Conservation (phyloP, 257 asterid genomes). For the Coffea canephora region DNA sequence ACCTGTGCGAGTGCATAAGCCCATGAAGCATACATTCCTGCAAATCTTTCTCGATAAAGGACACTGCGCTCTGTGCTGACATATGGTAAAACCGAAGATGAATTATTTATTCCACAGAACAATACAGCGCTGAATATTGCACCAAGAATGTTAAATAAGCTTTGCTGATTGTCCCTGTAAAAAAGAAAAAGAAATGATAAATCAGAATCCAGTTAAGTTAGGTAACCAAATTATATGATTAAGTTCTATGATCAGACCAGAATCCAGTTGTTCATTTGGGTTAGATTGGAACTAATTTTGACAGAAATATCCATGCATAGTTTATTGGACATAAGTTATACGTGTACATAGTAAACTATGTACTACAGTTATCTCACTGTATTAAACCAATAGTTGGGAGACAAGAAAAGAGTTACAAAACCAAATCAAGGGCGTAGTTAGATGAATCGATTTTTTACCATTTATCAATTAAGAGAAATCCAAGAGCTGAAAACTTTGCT, state of each 20-base stretch:
- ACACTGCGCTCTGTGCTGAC: constrained; percentile 4
- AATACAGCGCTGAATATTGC: background rate
- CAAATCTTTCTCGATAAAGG: constrained; percentile 12
- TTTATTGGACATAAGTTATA: too few relatives aligned
- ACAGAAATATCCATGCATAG: too few relatives aligned
- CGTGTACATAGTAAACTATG: too few relatives aligned
- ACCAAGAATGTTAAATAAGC: background rate
- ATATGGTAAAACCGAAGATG: background rate
- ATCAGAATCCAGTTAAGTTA: background rate
- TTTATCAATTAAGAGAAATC: background rate
- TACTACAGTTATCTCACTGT: too few relatives aligned
- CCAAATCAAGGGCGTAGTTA: background rate
- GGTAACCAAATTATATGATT: background rate
- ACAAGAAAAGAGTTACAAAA: too few relatives aligned
- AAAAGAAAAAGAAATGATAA: background rate
- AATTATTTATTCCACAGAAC: constrained; percentile 2
- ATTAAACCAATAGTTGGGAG: too few relatives aligned
- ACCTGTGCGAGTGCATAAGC: constrained; percentile 20
- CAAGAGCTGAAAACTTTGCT: background rate
- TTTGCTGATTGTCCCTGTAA: constrained; percentile 4
- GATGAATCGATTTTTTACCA: background rate
- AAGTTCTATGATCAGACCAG: too few relatives aligned
- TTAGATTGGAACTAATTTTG: too few relatives aligned
- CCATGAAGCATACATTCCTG: constrained; percentile 21
- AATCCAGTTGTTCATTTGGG: too few relatives aligned